Conservation (phyloP, 129 eudicot species). For the Chrysanthemum makinoi region DNA sequence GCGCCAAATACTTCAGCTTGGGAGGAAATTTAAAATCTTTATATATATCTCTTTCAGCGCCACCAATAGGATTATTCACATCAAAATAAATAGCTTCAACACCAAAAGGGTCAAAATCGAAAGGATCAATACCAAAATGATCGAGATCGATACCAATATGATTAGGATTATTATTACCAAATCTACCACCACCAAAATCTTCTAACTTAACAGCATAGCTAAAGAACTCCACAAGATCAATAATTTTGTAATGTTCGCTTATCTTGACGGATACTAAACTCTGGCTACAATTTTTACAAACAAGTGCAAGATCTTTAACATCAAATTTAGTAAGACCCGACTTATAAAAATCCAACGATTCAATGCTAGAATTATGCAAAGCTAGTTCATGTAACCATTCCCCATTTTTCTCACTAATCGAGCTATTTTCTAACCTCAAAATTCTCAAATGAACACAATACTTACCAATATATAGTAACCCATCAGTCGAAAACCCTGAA, state of each 20-base stretch:
- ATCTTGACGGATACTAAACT: not conserved
- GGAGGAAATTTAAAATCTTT: too few relatives aligned
- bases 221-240: not conserved
- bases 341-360: not conserved
- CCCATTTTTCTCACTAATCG: not conserved
- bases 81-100: too few relatives aligned
- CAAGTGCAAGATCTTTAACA: not conserved
- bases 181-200: not conserved
- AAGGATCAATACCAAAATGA: too few relatives aligned
- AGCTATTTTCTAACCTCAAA: not conserved
- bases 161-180: not conserved
- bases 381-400: not conserved
- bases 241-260: not conserved
- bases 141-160: too few relatives aligned
- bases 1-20: too few relatives aligned
- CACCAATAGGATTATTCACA: too few relatives aligned
- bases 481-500: not conserved
- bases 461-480: not conserved
- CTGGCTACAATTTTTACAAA: not conserved
- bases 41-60: not conserved
- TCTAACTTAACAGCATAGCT: not conserved
- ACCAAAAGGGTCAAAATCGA: too few relatives aligned
- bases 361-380: not conserved
- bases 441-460: not conserved
- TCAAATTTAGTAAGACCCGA: not conserved